These are phyloP conservation scores for Alternaria gaisen DNA, from an alignment of 2,329 filamentous ascomycete genomes.

Conservation along the genomic window DNA sequence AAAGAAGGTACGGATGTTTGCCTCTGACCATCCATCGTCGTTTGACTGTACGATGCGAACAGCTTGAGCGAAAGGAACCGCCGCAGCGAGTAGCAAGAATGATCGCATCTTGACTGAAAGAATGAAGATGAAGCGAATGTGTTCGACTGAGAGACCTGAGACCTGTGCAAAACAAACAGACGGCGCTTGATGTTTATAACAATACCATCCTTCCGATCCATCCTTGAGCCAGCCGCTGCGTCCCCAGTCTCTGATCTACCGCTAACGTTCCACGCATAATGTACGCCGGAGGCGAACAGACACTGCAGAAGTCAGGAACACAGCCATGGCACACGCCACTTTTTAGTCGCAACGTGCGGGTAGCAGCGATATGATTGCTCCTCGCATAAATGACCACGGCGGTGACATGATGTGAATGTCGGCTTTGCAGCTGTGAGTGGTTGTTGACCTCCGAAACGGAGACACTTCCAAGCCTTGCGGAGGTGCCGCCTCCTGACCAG, in stretches of 20 bases:
- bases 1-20: slow-evolving; percentile 70
- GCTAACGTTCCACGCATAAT: slow-evolving; percentile 7
- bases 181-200: slow-evolving; percentile 19
- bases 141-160: background rate
- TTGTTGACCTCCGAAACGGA: slow-evolving; percentile 26
- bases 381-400: slow-evolving; percentile 28
- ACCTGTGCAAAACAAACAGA: background rate
- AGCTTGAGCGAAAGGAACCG: slow-evolving; percentile 38
- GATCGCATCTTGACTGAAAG: slow-evolving; percentile 36
- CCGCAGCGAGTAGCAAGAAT: slow-evolving; percentile 34
- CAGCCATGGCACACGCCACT: slow-evolving; percentile 12
- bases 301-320: slow-evolving; percentile 2
- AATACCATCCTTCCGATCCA: background rate
- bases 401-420: slow-evolving; percentile 20
- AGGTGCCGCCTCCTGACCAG: slow-evolving; percentile 11
- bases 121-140: slow-evolving; percentile 48
- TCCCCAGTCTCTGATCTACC: slow-evolving; percentile 4
- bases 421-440: slow-evolving; percentile 38
- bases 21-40: slow-evolving; percentile 78
- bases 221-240: background rate
- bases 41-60: slow-evolving; percentile 66
- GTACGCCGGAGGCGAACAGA: slow-evolving; percentile 5
- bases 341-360: slow-evolving; percentile 26
- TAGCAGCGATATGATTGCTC: slow-evolving; percentile 38
- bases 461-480: slow-evolving; percentile 14